Percentiles rank a stretch among this genome's conserved stretches.
These are phyloP conservation scores for Fraxinus nigra DNA, from an alignment of 305 asterid species.

Conservation along the genomic window DNA sequence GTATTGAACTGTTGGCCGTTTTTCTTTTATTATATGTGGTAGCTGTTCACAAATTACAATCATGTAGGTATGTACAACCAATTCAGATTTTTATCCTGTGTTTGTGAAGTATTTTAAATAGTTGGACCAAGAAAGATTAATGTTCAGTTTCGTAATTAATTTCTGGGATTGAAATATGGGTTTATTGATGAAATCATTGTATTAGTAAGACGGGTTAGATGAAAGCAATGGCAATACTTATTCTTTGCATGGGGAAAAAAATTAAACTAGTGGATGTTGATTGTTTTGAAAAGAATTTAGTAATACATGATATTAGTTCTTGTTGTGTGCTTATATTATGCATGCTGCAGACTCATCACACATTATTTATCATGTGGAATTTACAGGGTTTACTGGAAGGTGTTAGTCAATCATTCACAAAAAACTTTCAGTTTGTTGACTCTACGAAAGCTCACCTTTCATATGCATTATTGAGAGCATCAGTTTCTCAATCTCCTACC, in stretches of 20 bases:
- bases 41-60: conserved; percentile 9
- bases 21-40: neutral
- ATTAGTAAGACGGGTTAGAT: conserved; percentile 12
- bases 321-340: conserved; percentile 3
- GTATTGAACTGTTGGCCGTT: neutral
- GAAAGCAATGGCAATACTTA: conserved; percentile 19
- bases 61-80: neutral
- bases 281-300: neutral
- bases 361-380: conserved; percentile 12
- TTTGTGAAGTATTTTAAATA: neutral
- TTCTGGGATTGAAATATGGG: neutral
- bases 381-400: conserved; percentile 91
- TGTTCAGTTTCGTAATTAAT: neutral
- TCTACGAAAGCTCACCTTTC: conserved; percentile 94
- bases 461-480: conserved; percentile 83
- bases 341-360: conserved; percentile 6
- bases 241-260: conserved; percentile 9
- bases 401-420: conserved; percentile 71
- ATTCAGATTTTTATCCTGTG: neutral
- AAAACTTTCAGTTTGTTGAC: conserved; percentile 80
- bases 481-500: conserved; percentile 69
- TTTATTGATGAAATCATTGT: neutral
- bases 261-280: conserved; percentile 10
- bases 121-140: neutral
- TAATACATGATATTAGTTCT: neutral